Evolutionary conservation across 1,139 yeast species (phyloP), one percentile per base, ranked within the genome.

Genomic region (Lodderomyces oxycetoniae): DNA sequence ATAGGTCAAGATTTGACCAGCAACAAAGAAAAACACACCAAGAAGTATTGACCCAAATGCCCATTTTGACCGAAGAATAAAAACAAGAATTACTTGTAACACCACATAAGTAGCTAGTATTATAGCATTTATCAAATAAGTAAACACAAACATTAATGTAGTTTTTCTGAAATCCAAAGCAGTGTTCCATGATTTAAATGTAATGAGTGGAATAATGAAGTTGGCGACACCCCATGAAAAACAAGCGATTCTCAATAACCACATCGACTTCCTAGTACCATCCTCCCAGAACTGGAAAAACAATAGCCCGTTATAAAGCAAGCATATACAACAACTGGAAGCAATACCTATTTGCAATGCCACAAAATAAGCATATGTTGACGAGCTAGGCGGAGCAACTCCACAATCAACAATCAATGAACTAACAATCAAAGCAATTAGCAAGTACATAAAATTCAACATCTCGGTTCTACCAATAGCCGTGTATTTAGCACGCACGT

Each of bases 271-370:
- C 21, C 59, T 54, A 2, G 95, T 80, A 6, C 96, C 96, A 56
- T 91, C 97, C 59, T 88, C 96, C 93, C 95, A 89, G 34, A 87
- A 62, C 55, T 88, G 93, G 58, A 86, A 87, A 27, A 91, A 88
- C 17, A 88, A 58, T 6, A 91, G 52, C 5, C 96, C 96, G 45
- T 83, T 81, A 39, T 77, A 67, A 51, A 85, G 61, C 38, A 89
- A 59, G 31, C 83, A 61, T 63, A 80, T 68, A 50, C 93, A 83
- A 23, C 79, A 69, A 0, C 87, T 80, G 14, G 88, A 77, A 0
- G 83, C 72, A 13, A 84, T 48, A 0, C 93, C 96, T 11, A 82
- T 55, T 56, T 89, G 96, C 2, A 79, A 68, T 10, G 93, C 76
- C 8, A 86, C 96, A 56, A 88, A 82, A 56, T 84, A 88, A 0